Conservation (phyloP, 768 basidiomycete species). For the Hypsizygus marmoreus region DNA sequence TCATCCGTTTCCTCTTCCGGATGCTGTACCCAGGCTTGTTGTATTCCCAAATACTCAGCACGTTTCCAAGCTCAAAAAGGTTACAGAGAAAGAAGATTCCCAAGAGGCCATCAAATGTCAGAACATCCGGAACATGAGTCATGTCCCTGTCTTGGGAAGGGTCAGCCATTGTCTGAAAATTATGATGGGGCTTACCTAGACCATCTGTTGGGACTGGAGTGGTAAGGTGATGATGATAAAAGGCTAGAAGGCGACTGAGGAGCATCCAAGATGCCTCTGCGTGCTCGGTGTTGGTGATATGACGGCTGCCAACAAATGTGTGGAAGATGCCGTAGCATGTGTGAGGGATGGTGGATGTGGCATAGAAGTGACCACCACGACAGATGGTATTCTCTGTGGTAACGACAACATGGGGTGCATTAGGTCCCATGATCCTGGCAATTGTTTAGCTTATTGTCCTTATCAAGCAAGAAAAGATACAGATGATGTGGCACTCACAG, state of each 20-base stretch:
- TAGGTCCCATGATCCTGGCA: constrained; percentile 19
- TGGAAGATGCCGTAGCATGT: constrained; percentile 18
- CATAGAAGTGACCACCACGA: constrained; percentile 25
- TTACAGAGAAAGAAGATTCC: background rate
- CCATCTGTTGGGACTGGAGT: background rate
- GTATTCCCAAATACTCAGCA: too few relatives aligned
- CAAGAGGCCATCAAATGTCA: background rate
- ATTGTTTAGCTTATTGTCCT: background rate
- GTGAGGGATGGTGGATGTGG: constrained; percentile 11
- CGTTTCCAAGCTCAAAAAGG: background rate
- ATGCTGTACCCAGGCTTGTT: too few relatives aligned
- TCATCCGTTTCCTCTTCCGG: too few relatives aligned
- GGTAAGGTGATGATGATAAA: constrained; percentile 8
- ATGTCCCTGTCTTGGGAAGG: background rate
- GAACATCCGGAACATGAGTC: background rate
- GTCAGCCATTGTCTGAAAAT: background rate
- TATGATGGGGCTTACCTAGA: background rate
- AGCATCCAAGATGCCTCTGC: constrained; percentile 8
- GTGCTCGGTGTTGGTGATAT: constrained; percentile 19
- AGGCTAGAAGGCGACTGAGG: constrained; percentile 10
- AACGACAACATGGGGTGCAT: constrained; percentile 14
- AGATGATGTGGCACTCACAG: constrained; percentile 2
- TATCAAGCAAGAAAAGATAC: background rate
- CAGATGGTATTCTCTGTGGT: constrained; percentile 18
- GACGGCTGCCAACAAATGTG: constrained; percentile 8